Conservation (phyloP, 495 filamentous ascomycete species). For the Neurospora tetrasperma region DNA sequence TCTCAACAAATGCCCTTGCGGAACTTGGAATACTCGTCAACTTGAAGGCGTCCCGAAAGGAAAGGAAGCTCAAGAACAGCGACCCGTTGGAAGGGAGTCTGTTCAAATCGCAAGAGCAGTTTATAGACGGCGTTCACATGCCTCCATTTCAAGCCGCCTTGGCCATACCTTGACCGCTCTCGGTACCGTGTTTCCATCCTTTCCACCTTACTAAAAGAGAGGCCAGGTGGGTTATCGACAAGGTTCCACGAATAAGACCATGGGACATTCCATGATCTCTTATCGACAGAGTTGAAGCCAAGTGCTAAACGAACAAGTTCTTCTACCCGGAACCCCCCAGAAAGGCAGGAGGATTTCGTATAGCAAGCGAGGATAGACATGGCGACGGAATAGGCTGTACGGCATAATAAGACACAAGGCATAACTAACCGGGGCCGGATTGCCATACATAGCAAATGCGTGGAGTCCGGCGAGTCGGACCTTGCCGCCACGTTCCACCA, state of each 20-base stretch:
- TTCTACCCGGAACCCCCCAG: neutral
- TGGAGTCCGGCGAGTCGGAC: neutral
- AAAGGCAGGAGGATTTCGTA: neutral
- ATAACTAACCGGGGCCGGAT: neutral
- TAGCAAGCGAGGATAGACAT: neutral
- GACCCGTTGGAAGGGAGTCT: neutral
- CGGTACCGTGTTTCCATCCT: neutral
- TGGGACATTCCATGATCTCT: neutral
- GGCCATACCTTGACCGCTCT: neutral
- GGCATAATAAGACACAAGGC: neutral
- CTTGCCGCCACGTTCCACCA: neutral
- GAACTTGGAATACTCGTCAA: neutral
- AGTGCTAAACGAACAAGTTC: neutral
- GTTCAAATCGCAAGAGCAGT: neutral
- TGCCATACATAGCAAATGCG: neutral
- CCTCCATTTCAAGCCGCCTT: neutral
- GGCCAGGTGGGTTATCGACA: neutral
- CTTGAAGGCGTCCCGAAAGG: neutral
- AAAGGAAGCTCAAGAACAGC: neutral
- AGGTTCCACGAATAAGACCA: neutral
- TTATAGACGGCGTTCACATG: neutral
- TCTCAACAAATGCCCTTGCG: slow-evolving; percentile 4
- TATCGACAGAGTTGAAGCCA: neutral
- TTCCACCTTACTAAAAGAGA: neutral
- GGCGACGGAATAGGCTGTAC: neutral